phyloP scores from a whole-genome alignment of 108 stramenopile genomes.

The Skeletonema tropicum region DNA sequence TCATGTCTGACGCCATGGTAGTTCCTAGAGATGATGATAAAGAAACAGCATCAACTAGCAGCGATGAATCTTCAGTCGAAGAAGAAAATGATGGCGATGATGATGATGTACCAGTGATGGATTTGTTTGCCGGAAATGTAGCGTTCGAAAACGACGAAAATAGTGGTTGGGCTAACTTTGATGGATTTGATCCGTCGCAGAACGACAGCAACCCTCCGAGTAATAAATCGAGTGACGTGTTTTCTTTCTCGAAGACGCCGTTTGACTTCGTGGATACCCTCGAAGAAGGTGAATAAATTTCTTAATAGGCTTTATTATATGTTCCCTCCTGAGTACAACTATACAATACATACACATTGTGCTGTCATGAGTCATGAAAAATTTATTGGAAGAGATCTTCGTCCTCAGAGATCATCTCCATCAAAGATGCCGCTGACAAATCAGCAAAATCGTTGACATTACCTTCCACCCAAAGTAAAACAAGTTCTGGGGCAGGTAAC shows the following conservation, averaged over 20 bases:
- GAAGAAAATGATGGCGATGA: conserved; percentile 33
- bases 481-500: neutral
- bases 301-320: conserved; percentile 67
- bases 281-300: conserved; percentile 1
- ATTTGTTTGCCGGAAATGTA: conserved; percentile 46
- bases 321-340: conserved; percentile 67
- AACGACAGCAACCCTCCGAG: neutral
- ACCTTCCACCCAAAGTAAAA: neutral
- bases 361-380: neutral
- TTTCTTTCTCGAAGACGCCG: conserved; percentile 16
- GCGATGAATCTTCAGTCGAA: conserved; percentile 33
- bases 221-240: neutral
- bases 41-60: conserved; percentile 12
- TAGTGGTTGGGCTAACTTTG: conserved; percentile 29
- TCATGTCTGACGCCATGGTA: conserved; percentile 50
- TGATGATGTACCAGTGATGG: conserved; percentile 39
- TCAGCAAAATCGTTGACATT: neutral
- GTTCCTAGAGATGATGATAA: conserved; percentile 20
- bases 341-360: too few relatives aligned
- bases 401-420: neutral
- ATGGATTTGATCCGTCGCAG: conserved; percentile 7
- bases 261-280: conserved; percentile 26
- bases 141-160: conserved; percentile 2
- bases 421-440: neutral
- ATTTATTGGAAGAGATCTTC: neutral